Evolutionary conservation across 1,284 basidiomycete genomes (phyloP).

Genomic region (Filobasidium uniguttulatum): DNA sequence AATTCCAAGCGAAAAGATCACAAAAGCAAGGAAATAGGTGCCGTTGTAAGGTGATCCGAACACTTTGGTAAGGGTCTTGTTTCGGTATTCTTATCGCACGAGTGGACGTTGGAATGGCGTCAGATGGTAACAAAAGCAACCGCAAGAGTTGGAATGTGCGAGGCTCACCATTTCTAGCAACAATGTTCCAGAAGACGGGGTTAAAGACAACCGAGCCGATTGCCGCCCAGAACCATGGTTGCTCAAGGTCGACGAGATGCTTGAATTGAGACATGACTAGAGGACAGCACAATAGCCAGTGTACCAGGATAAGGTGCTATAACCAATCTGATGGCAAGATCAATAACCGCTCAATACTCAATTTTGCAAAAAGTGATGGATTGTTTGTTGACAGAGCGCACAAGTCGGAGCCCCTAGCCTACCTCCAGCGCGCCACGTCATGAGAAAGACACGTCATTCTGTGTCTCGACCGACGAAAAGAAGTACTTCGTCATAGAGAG

Average conservation of each 20-base stretch:
- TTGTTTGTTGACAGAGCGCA: no score
- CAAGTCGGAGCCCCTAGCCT: no score
- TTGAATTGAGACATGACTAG: no score
- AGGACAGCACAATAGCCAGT: no score
- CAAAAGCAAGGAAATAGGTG: constrained; percentile 79
- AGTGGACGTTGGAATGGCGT: not conserved
- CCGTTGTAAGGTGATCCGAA: constrained; percentile 61
- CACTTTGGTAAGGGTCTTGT: constrained; percentile 69
- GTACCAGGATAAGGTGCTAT: no score
- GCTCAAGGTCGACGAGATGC: constrained; percentile 46
- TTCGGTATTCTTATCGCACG: constrained; percentile 54
- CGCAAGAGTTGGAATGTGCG: not conserved
- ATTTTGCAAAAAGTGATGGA: no score
- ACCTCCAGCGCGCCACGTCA: no score
- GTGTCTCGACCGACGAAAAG: no score
- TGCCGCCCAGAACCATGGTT: constrained; percentile 53
- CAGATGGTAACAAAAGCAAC: not conserved
- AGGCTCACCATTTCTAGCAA: constrained; percentile 72
- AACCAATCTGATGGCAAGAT: no score
- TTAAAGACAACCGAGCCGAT: constrained; percentile 65
- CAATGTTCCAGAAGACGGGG: constrained; percentile 88
- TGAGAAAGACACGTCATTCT: no score
- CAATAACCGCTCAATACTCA: no score
- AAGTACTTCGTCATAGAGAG: no score
- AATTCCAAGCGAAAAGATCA: constrained; percentile 76